These are phyloP conservation scores for Lachnellula occidentalis DNA, from an alignment of 2,329 filamentous ascomycete species.

Conservation along the genomic window DNA sequence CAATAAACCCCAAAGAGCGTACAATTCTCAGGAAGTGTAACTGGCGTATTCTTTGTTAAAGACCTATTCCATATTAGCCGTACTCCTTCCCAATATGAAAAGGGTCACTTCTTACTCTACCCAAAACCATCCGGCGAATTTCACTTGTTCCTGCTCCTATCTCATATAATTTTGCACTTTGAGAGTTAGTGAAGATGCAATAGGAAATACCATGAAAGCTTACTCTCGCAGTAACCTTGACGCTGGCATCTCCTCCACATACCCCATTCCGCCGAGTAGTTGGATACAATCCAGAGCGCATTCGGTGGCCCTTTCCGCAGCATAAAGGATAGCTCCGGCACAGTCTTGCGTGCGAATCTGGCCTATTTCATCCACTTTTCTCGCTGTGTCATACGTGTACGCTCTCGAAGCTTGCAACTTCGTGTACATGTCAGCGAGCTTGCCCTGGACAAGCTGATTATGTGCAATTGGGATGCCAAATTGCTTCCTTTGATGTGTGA, in stretches of 20 bases:
- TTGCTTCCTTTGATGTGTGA: slow-evolving; percentile 82
- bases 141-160: slow-evolving; percentile 96
- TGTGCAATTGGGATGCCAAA: slow-evolving; percentile 83
- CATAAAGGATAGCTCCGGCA: slow-evolving; percentile 88
- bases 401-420: slow-evolving; percentile 78
- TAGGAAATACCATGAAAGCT: slow-evolving; percentile 9
- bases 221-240: slow-evolving; percentile 70
- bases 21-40: slow-evolving; percentile 16
- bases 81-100: not conserved
- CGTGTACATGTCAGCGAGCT: slow-evolving; percentile 95
- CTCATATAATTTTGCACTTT: slow-evolving; percentile 74
- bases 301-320: slow-evolving; percentile 85
- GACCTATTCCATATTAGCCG: slow-evolving; percentile 13
- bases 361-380: slow-evolving; percentile 70
- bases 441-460: slow-evolving; percentile 90
- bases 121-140: slow-evolving; percentile 90
- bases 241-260: slow-evolving; percentile 90
- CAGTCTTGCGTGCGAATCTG: slow-evolving; percentile 82
- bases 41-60: slow-evolving; percentile 31
- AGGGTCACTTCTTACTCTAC: slow-evolving; percentile 33
- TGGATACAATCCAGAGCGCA: slow-evolving; percentile 84
- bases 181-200: slow-evolving; percentile 27
- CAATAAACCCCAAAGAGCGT: not conserved
- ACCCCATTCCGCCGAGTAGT: slow-evolving; percentile 90
- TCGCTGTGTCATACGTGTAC: slow-evolving; percentile 82